Conservation (phyloP, 2,329 filamentous ascomycete genomes). For the Scedosporium aurantiacum region DNA sequence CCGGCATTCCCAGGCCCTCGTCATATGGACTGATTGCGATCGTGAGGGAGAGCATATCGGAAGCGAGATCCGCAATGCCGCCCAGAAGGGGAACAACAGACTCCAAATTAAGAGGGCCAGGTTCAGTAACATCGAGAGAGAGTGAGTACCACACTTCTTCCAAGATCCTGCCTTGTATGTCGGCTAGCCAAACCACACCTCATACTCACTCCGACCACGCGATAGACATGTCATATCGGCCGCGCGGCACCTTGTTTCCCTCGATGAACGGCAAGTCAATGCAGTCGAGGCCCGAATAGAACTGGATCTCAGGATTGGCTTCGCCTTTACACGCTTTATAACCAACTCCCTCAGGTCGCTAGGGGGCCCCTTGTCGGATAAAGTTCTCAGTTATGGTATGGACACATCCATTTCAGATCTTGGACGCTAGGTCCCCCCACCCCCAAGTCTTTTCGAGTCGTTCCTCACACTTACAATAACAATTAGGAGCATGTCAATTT, state of each 20-base stretch:
- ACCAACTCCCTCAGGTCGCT: conserved; percentile 67
- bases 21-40: conserved; percentile 99
- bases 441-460: conserved; percentile 6
- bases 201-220: not conserved
- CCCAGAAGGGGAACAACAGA: conserved; percentile 57
- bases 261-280: conserved; percentile 79
- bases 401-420: not conserved
- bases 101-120: conserved; percentile 76
- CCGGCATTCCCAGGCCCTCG: conserved; percentile 58
- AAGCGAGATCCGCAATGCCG: conserved; percentile 75
- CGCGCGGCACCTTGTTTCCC: conserved; percentile 60
- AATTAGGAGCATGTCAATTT: conserved; percentile 78
- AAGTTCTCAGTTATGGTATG: conserved; percentile 71
- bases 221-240: conserved; percentile 74
- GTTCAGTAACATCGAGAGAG: conserved; percentile 93
- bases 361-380: conserved; percentile 52
- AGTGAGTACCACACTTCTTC: conserved; percentile 31
- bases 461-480: not conserved
- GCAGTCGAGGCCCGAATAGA: conserved; percentile 86
- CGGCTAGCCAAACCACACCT: conserved; percentile 9
- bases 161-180: not conserved
- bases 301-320: conserved; percentile 83
- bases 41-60: conserved; percentile 96
- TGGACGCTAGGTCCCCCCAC: too few species aligned
- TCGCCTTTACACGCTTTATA: conserved; percentile 81